Base-by-base conservation (phyloP, 2,329 filamentous ascomycete species). In the Emmonsia crescens region DNA sequence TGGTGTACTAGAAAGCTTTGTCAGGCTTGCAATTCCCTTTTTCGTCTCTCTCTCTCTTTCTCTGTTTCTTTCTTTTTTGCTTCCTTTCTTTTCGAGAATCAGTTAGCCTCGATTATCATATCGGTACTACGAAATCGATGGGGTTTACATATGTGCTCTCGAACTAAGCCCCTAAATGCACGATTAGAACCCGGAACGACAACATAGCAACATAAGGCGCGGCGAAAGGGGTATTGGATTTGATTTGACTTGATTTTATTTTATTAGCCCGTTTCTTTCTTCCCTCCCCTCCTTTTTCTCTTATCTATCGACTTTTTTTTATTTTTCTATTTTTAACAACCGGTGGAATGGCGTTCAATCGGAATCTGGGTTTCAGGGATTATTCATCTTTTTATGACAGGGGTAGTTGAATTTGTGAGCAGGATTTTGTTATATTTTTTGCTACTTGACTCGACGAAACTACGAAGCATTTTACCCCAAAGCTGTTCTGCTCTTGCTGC, bases 1-100 rank as follows among this genome's bases (percentile, higher is more conserved):
- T 85, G 67, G 91, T 96, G 64, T 83, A 79, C 69, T 86, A 60
- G 59, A 54, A 21, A 12, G 42, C 31, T 19, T 42, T 19, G 9
- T 36, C 33, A 9, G 33, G 36, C 36, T 29, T 46, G 3, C 31
- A 8, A 40, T 29, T 40, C 42, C 5, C n/a, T n/a, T 38, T 55
- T 19, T 55, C n/a, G 19, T 9, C 19, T 46, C 21, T 6, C n/a
- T 0, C 21, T 46, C 5, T n/a, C 42, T n/a, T 29, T 9, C 5
- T 29, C n/a, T 21, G 12, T 38, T 24, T 8, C 6, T 36, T 19
- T 33, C 19, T n/a, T 36, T 4, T n/a, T 14, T 21, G 19, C 5
- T 54, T 54, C 4, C 5, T 33, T 54, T n/a, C 31, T 10, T 33
- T 21, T 21, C 24, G 21, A 29, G 6, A 10, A 46, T 21, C 55